Evolutionary conservation across 2,329 filamentous ascomycete species (phyloP), one percentile per base, ranked within the genome.

Genomic region (Paradendryphiella salina): DNA sequence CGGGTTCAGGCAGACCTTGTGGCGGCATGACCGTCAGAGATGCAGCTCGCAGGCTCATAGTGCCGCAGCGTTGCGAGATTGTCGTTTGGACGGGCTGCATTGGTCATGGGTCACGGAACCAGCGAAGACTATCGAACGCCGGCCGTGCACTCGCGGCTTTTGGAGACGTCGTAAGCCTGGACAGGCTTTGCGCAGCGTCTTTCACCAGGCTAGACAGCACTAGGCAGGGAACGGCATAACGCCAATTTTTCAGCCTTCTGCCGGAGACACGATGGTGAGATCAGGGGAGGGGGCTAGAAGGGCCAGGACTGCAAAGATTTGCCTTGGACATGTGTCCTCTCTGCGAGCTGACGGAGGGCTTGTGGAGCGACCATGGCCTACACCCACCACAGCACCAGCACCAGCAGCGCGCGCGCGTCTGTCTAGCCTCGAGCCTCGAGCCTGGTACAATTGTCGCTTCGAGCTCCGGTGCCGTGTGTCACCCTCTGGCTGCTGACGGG

Each of bases 81-180:
- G 47, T 60, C 67, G 56, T 60, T 46, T 63, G 59, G 54, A 53
- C 39, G 54, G 59, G 52, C 65, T 60, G 62, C 56, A 65, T 66
- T 66, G 66, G 67, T 71, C 68, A 70, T 69, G 57, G 60, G 47
- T 14, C 52, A 55, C 61, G 63, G 52, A 54, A 56, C 63, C 59
- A 64, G 62, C 64, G 60, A 65, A 61, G 57, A 61, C 66, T 64
- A 69, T 70, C 65, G 66, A 70, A 69, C 67, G 60, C 64, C 63
- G 64, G 42, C 67, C 67, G 67, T 66, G 65, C 67, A 47, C 60
- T 53, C 50, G 51, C 56, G 57, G 45, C 46, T 52, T 52, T 59
- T 62, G 59, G 58, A 65, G 64, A 64, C 60, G 66, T 69, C 65
- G 68, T 70, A 61, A 71, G 67, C 66, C 56, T 60, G 60, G 47